These are phyloP conservation scores for Auriscalpium orientale DNA, from an alignment of 768 basidiomycete species.

Conservation along the genomic window DNA sequence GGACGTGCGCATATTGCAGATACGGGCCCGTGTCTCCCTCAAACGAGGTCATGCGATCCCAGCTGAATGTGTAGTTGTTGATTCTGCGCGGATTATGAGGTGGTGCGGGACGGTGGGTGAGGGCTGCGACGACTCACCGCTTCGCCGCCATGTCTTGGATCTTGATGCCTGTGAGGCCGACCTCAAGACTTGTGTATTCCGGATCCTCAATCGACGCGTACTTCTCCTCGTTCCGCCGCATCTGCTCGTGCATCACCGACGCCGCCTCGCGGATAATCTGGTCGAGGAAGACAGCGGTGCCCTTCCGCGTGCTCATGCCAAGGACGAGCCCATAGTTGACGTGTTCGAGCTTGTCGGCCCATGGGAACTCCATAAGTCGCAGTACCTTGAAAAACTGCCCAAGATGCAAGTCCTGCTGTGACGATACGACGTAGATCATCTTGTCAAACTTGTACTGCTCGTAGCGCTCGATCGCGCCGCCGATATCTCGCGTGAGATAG, in stretches of 20 bases:
- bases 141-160: conserved; percentile 97
- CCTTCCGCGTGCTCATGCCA: conserved; percentile 92
- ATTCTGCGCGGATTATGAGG: conserved; percentile 42
- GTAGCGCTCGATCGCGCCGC: conserved; percentile 86
- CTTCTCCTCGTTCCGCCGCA: conserved; percentile 91
- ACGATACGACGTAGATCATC: conserved; percentile 91
- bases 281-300: conserved; percentile 91
- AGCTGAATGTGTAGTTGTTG: conserved; percentile 94
- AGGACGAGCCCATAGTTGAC: conserved; percentile 88
- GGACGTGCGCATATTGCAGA: conserved; percentile 94
- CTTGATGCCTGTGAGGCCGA: conserved; percentile 94
- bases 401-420: conserved; percentile 82
- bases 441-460: conserved; percentile 86
- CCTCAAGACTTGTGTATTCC: conserved; percentile 65
- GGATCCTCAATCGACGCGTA: conserved; percentile 86
- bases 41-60: conserved; percentile 90
- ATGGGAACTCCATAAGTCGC: conserved; percentile 81
- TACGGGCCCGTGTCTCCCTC: conserved; percentile 96
- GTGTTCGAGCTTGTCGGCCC: conserved; percentile 78
- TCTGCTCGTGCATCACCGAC: conserved; percentile 91
- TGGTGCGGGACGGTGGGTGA: neutral
- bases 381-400: conserved; percentile 93
- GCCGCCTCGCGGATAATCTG: conserved; percentile 87
- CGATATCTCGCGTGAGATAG: conserved; percentile 93
- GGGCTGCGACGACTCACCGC: conserved; percentile 41